phyloP scores from a whole-genome alignment of 331 rosid species.

The Cucumis variabilis region DNA sequence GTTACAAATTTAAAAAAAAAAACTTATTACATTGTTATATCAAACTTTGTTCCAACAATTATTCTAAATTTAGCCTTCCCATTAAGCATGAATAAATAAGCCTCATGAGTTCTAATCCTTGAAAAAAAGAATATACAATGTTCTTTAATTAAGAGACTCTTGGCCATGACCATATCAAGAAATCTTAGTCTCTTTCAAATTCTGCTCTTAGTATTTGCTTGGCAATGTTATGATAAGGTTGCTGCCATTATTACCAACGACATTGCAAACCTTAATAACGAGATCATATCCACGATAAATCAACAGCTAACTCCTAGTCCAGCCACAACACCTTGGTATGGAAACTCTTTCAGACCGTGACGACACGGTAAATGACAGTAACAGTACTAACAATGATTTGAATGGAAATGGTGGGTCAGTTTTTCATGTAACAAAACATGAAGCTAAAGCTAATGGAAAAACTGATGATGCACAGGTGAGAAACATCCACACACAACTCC shows the following conservation, averaged over 20 bases:
- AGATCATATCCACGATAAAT: not conserved
- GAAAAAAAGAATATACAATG: not conserved
- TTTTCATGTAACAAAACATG: constrained; percentile 55
- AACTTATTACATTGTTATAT: not conserved
- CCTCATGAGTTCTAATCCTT: not conserved
- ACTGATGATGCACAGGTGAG: constrained; percentile 44
- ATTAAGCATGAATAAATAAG: not conserved
- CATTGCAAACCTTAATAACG: not conserved
- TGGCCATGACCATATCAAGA: not conserved
- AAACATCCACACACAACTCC: not conserved
- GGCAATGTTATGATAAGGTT: not conserved
- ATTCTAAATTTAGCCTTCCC: not conserved
- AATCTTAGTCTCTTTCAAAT: not conserved
- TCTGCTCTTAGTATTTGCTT: not conserved
- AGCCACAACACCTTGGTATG: not conserved
- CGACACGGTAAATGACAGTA: not conserved
- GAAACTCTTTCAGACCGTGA: not conserved
- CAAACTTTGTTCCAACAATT: not conserved
- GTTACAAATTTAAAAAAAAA: not conserved
- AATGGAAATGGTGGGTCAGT: not conserved
- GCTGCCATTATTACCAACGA: not conserved
- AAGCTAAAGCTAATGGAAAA: constrained; percentile 58
- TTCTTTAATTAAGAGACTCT: not conserved
- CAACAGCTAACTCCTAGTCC: not conserved
- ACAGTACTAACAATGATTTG: not conserved